Evolutionary conservation across 345 rosid species (phyloP).

Genomic region (Hibiscus mutabilis): DNA sequence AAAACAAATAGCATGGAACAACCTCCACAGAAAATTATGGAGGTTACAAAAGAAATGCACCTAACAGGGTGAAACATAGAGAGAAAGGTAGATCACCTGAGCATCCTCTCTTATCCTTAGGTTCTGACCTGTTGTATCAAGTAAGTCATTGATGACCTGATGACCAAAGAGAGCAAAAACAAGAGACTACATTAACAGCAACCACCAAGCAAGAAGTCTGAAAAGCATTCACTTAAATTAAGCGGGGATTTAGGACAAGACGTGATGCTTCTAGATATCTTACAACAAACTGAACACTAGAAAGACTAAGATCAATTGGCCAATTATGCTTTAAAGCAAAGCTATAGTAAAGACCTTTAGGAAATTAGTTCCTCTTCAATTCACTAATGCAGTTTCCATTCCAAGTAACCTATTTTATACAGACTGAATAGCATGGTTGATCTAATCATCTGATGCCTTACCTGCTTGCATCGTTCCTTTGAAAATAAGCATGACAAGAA

Average conservation of each 20-base stretch:
- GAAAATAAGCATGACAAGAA: background rate
- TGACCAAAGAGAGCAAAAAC: constrained; percentile 1
- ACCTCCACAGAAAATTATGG: background rate
- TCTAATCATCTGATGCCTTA: background rate
- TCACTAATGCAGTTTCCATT: background rate
- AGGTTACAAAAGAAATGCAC: background rate
- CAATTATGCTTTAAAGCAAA: background rate
- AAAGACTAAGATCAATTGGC: background rate
- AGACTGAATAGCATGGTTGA: background rate
- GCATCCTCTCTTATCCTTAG: constrained; percentile 85
- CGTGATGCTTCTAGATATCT: background rate
- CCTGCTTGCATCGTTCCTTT: background rate
- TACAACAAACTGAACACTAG: background rate
- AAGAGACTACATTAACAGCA: constrained; percentile 1
- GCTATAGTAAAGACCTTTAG: background rate
- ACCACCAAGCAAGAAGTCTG: background rate
- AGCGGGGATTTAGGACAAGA: background rate
- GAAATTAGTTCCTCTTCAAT: background rate
- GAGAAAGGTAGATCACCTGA: constrained; percentile 45
- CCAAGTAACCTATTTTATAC: background rate
- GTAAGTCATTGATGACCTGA: constrained; percentile 92
- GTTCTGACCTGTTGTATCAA: constrained; percentile 83
- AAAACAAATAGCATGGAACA: constrained; percentile 2
- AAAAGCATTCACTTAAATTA: constrained; percentile 4
- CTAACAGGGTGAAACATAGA: background rate